Conservation (phyloP, 192 early-diverging fungal genomes). For the Dispira parvispora region DNA sequence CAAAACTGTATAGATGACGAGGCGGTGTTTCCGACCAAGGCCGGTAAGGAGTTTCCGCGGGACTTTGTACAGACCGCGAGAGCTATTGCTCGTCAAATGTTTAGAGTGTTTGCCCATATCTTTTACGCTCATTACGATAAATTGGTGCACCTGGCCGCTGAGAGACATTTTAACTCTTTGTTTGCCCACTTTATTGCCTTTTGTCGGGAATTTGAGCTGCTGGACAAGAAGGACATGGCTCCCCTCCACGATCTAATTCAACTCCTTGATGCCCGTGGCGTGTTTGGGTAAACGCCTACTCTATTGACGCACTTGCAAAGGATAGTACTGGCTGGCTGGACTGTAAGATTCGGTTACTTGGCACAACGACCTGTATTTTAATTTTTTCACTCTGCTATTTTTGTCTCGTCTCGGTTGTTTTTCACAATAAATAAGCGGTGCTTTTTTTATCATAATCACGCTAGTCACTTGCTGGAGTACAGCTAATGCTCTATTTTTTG, state of each 20-base stretch:
- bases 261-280: conserved; percentile 24
- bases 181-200: conserved; percentile 94
- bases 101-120: conserved; percentile 84
- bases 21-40: conserved; percentile 81
- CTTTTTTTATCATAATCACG: no score
- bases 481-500: no score
- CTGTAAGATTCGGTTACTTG: no score
- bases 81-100: conserved; percentile 68
- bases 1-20: conserved; percentile 80
- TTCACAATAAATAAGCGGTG: no score
- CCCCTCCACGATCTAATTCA: conserved; percentile 67
- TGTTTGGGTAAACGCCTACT: conserved; percentile 9
- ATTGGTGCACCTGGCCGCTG: conserved; percentile 62
- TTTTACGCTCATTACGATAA: conserved; percentile 82
- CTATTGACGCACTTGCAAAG: background rate
- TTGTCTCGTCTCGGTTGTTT: no score
- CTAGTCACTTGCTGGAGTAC: no score
- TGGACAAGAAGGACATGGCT: conserved; percentile 79
- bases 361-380: no score
- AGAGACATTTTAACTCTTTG: conserved; percentile 87
- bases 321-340: no score
- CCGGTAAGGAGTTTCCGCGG: conserved; percentile 59
- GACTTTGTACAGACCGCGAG: conserved; percentile 51
- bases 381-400: no score
- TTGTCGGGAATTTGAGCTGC: conserved; percentile 77